A percentile compares a stretch with the other conserved stretches of the same genome.
Evolutionary conservation across 2,329 filamentous ascomycete species (phyloP).

Genomic region (Truncatella angustata): DNA sequence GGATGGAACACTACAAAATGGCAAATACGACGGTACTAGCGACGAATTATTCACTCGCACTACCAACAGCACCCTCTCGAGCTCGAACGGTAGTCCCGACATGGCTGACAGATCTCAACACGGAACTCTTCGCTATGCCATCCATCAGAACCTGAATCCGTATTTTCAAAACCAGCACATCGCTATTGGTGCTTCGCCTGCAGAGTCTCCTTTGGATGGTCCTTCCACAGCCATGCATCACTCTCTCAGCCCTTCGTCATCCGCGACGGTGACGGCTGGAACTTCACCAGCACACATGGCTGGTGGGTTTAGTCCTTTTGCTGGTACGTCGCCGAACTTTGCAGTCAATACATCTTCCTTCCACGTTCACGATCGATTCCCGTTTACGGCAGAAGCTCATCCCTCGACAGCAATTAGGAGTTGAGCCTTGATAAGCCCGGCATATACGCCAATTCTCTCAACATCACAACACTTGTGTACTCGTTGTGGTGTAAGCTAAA

Average conservation of each 20-base stretch:
- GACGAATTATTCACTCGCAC: conserved; percentile 32
- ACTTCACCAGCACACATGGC: conserved; percentile 45
- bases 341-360: conserved; percentile 19
- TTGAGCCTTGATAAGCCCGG: conserved; percentile 19
- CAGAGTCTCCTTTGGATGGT: conserved; percentile 30
- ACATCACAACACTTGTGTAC: background rate
- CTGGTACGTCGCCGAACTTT: conserved; percentile 34
- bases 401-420: conserved; percentile 47
- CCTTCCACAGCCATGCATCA: conserved; percentile 21
- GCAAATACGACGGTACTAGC: conserved; percentile 41
- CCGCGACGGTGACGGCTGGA: conserved; percentile 33
- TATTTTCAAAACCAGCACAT: conserved; percentile 33
- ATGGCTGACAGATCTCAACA: conserved; percentile 31
- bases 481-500: background rate
- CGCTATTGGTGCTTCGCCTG: conserved; percentile 31
- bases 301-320: conserved; percentile 41
- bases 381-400: conserved; percentile 48
- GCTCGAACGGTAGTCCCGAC: conserved; percentile 36
- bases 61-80: conserved; percentile 35
- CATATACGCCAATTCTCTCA: background rate
- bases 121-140: conserved; percentile 42
- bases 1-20: conserved; percentile 44
- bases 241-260: conserved; percentile 29
- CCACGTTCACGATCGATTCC: conserved; percentile 45
- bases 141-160: conserved; percentile 34